Percentiles rank a stretch among this genome's conserved stretches.
Evolutionary conservation across 352 stramenopile genomes (phyloP).

Genomic region (Globisporangium cylindrosporum): DNA sequence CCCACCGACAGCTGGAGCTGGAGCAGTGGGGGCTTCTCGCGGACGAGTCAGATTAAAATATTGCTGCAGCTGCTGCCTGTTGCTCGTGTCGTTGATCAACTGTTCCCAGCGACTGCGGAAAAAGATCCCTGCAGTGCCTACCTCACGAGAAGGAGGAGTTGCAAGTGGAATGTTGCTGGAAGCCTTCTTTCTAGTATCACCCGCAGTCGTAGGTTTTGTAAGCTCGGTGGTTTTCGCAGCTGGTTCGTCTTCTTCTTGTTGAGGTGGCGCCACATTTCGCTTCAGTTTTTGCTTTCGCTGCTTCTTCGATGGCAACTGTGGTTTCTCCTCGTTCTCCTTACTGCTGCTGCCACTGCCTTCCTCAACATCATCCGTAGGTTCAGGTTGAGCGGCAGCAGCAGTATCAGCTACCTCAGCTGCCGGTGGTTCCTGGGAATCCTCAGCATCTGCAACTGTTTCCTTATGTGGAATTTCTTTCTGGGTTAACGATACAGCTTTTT

Average conservation of each 20-base stretch:
- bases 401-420: not conserved
- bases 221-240: not conserved
- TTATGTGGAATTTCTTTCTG: not conserved
- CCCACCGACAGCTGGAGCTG: not conserved
- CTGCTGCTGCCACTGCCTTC: not conserved
- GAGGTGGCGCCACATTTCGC: not conserved
- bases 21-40: not conserved
- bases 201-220: not conserved
- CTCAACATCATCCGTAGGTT: not conserved
- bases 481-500: not conserved
- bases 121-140: not conserved
- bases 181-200: not conserved
- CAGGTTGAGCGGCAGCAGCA: not conserved
- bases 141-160: constrained; percentile 1
- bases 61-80: constrained; percentile 5
- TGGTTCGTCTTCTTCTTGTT: not conserved
- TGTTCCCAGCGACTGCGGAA: constrained; percentile 16
- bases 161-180: not conserved
- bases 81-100: constrained; percentile 10
- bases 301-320: not conserved
- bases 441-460: not conserved
- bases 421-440: not conserved
- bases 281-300: constrained; percentile 9
- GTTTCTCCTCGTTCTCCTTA: not conserved
- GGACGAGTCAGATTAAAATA: constrained; percentile 8